phyloP scores from a whole-genome alignment of 495 filamentous ascomycete genomes.

The Halenospora varia region DNA sequence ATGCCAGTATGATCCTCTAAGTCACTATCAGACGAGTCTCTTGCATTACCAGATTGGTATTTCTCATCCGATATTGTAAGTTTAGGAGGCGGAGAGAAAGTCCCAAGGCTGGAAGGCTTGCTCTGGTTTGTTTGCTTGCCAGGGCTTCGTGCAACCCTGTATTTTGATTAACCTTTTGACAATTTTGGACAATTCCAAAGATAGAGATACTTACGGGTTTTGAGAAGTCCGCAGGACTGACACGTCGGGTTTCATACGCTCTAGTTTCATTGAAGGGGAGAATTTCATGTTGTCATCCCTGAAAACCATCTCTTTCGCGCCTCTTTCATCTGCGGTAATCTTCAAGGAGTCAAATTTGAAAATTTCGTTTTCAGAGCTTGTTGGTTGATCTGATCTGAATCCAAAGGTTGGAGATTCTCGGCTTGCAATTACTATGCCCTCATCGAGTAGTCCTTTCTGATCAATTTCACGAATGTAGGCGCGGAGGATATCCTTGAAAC shows the following conservation, averaged over 20 bases:
- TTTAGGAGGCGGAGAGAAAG: not conserved
- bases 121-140: no score
- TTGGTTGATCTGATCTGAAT: not conserved
- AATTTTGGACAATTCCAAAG: no score
- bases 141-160: no score
- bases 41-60: slow-evolving; percentile 11
- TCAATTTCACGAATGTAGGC: slow-evolving; percentile 53
- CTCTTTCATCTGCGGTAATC: slow-evolving; percentile 7
- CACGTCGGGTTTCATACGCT: slow-evolving; percentile 30
- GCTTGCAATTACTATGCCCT: not conserved
- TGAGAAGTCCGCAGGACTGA: no score
- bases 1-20: slow-evolving; percentile 3
- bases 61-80: slow-evolving; percentile 9
- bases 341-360: slow-evolving; percentile 12
- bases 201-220: no score
- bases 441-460: slow-evolving; percentile 23
- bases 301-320: slow-evolving; percentile 19
- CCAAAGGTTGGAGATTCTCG: slow-evolving; percentile 5
- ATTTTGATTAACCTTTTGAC: no score
- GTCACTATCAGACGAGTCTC: slow-evolving; percentile 18
- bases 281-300: slow-evolving; percentile 37
- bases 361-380: slow-evolving; percentile 10
- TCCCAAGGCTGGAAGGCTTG: no score
- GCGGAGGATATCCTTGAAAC: slow-evolving; percentile 44
- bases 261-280: slow-evolving; percentile 35